These are phyloP conservation scores for Nelumbo lutea DNA, from an alignment of 164 flowering plant species.

Conservation along the genomic window DNA sequence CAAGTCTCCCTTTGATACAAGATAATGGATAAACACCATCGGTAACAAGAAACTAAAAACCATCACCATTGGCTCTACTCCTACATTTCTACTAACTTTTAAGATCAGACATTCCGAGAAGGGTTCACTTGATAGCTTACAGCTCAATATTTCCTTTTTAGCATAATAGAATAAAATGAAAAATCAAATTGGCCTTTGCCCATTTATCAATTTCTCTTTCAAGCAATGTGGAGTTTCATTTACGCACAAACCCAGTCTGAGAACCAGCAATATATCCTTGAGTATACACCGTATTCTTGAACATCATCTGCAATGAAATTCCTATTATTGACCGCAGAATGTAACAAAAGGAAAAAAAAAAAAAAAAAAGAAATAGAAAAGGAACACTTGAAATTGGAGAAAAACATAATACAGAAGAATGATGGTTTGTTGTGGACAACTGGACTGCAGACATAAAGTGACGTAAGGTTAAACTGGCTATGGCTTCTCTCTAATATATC, in stretches of 20 bases:
- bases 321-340: not conserved
- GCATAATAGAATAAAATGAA: not conserved
- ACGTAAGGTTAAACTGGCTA: too few relatives aligned
- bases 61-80: too few relatives aligned
- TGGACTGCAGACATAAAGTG: not conserved
- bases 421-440: not conserved
- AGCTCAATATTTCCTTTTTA: not conserved
- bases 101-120: too few relatives aligned
- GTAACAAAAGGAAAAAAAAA: too few relatives aligned
- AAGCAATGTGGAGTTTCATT: constrained; percentile 14
- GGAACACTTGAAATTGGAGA: not conserved
- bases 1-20: too few relatives aligned
- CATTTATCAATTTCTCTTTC: not conserved
- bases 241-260: constrained; percentile 13
- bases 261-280: constrained; percentile 70
- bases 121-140: too few relatives aligned
- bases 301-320: constrained; percentile 46
- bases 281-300: constrained; percentile 77
- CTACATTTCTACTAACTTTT: too few relatives aligned
- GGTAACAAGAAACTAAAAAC: too few relatives aligned
- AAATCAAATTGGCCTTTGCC: not conserved
- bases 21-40: too few relatives aligned
- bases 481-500: too few relatives aligned
- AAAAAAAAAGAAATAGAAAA: not conserved
- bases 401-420: not conserved